Conservation (phyloP, 2,329 filamentous ascomycete species). For the Aquanectria penicillioides region DNA sequence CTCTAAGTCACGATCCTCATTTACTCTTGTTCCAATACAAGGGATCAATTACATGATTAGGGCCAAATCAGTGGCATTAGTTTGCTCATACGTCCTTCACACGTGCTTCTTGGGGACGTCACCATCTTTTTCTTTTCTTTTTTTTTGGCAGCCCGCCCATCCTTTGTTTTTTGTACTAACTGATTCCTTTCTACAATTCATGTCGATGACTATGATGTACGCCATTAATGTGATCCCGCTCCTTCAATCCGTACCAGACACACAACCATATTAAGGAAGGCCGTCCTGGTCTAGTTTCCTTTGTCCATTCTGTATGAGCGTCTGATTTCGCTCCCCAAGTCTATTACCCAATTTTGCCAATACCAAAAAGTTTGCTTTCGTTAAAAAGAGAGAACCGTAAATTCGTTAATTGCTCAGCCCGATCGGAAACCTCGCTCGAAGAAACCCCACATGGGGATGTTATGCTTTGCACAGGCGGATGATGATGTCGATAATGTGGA, state of each 20-base stretch:
- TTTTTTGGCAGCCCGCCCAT: slow-evolving; percentile 13
- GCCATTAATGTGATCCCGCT: slow-evolving; percentile 32
- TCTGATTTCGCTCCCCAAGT: slow-evolving; percentile 34
- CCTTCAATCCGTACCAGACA: slow-evolving; percentile 19
- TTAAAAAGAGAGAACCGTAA: slow-evolving; percentile 35
- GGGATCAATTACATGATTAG: too few relatives aligned
- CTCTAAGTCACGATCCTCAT: too few relatives aligned
- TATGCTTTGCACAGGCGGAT: background rate
- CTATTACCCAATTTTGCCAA: slow-evolving; percentile 29
- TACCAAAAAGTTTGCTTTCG: slow-evolving; percentile 1
- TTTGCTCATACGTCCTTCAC: background rate
- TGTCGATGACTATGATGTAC: slow-evolving; percentile 26
- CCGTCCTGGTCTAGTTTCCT: slow-evolving; percentile 30
- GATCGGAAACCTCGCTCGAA: slow-evolving; percentile 14
- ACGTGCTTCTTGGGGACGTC: background rate
- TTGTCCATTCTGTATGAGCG: slow-evolving; percentile 30
- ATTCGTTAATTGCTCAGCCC: slow-evolving; percentile 34
- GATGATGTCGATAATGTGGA: background rate
- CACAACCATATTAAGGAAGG: slow-evolving; percentile 7
- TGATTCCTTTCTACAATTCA: slow-evolving; percentile 36
- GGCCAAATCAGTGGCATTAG: too few relatives aligned
- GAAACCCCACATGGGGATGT: background rate
- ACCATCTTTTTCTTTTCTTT: too few relatives aligned
- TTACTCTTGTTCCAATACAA: too few relatives aligned
- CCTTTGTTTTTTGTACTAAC: slow-evolving; percentile 27